Evolutionary conservation across 345 rosid species (phyloP).

Genomic region (Noccaea bulbosa): DNA sequence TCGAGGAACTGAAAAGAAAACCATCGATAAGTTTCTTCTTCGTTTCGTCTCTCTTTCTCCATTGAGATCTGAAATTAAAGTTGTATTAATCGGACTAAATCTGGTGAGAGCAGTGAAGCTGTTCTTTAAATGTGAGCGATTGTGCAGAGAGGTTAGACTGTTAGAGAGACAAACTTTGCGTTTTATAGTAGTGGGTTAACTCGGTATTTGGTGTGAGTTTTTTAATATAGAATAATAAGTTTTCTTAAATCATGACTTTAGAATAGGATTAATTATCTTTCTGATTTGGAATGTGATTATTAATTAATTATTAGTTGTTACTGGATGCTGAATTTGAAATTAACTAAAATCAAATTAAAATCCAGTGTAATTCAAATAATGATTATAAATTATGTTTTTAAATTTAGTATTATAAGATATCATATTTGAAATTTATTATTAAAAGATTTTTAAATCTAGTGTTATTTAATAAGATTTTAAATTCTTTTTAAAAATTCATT

Average conservation of each 20-base stretch:
- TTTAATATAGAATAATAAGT: background rate
- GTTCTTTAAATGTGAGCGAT: background rate
- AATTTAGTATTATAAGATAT: no score
- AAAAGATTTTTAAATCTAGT: no score
- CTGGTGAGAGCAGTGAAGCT: slow-evolving; percentile 31
- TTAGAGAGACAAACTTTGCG: slow-evolving; percentile 9
- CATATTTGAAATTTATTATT: no score
- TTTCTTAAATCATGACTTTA: background rate
- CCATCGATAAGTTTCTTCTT: slow-evolving; percentile 29
- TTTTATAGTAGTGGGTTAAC: slow-evolving; percentile 38
- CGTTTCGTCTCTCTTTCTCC: slow-evolving; percentile 23
- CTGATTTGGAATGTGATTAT: no score
- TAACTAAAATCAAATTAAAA: no score
- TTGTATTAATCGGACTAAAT: background rate
- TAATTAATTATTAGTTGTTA: no score
- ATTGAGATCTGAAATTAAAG: slow-evolving; percentile 17
- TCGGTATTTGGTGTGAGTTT: slow-evolving; percentile 33
- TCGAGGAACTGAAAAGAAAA: slow-evolving; percentile 19
- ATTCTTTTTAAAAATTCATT: no score
- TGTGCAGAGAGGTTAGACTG: background rate
- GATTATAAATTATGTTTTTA: no score
- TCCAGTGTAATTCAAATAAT: no score
- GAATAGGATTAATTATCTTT: slow-evolving; percentile 2
- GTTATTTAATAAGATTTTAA: no score
- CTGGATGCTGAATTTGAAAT: no score